Conservation (phyloP, 345 rosid genomes). For the Combretum micranthum region DNA sequence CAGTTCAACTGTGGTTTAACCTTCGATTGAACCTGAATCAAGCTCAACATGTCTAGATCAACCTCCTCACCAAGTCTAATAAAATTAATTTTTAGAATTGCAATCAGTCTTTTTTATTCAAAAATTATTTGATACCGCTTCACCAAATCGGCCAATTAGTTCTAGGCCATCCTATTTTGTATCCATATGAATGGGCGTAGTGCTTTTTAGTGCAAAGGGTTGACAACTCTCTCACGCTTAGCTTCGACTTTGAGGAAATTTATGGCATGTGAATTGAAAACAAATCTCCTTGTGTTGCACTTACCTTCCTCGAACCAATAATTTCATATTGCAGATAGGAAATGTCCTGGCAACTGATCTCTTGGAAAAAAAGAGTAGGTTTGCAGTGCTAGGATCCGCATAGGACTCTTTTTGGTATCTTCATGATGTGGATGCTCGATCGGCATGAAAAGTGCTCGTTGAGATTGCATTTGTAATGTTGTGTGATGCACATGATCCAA, state of each 20-base stretch:
- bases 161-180: slow-evolving; percentile 5
- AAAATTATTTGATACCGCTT: no score
- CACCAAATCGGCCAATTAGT: no score
- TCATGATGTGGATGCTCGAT: slow-evolving; percentile 8
- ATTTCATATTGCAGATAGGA: neutral
- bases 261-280: slow-evolving; percentile 8
- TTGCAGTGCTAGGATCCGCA: neutral
- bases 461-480: slow-evolving; percentile 6
- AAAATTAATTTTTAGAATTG: no score
- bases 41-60: no score
- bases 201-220: slow-evolving; percentile 5
- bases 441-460: slow-evolving; percentile 1
- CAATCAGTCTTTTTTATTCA: no score
- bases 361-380: slow-evolving; percentile 2
- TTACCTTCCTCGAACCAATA: slow-evolving; percentile 11
- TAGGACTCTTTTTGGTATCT: neutral
- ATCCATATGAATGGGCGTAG: slow-evolving; percentile 15
- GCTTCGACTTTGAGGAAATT: slow-evolving; percentile 3
- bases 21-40: no score
- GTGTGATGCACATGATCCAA: slow-evolving; percentile 6
- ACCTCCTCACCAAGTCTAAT: no score
- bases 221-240: neutral
- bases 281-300: slow-evolving; percentile 8
- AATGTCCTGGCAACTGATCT: slow-evolving; percentile 7
- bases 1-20: no score